Evolutionary conservation across 495 filamentous ascomycete species (phyloP).

Genomic region (Neurospora discreta): DNA sequence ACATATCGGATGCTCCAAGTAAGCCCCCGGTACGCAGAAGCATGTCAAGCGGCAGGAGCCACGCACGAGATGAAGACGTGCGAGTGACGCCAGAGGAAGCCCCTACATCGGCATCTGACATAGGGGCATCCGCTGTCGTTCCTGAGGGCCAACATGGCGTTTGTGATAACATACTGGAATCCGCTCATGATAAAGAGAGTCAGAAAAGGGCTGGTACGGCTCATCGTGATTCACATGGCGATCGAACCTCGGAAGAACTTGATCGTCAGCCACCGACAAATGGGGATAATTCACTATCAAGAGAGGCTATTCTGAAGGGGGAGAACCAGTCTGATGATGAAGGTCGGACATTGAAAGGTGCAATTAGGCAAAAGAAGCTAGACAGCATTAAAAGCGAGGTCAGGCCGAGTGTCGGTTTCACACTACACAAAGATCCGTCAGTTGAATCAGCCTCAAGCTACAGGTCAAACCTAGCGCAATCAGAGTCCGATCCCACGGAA

Average conservation of each 20-base stretch:
- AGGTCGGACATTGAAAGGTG: neutral
- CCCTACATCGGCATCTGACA: neutral
- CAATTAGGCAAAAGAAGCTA: constrained; percentile 5
- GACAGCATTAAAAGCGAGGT: constrained; percentile 16
- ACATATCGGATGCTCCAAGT: neutral
- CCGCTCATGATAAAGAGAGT: neutral
- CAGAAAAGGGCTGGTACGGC: neutral
- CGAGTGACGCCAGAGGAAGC: neutral
- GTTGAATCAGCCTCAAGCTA: constrained; percentile 30
- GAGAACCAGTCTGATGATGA: neutral
- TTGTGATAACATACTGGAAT: neutral
- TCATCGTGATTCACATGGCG: neutral
- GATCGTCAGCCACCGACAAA: constrained; percentile 1
- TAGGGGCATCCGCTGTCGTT: neutral
- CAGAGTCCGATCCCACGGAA: constrained; percentile 44
- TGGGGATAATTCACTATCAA: neutral
- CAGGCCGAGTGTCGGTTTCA: constrained; percentile 31
- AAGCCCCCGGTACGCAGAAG: neutral
- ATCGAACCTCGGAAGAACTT: constrained; percentile 9
- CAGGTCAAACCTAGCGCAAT: constrained; percentile 28
- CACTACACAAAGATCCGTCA: constrained; percentile 21
- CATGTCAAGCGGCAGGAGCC: constrained; percentile 17
- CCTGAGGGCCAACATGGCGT: neutral
- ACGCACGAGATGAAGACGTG: constrained; percentile 21
- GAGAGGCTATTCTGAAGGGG: neutral